Conservation (phyloP, 345 rosid genomes). For the Psidium friedrichsthalianum region DNA sequence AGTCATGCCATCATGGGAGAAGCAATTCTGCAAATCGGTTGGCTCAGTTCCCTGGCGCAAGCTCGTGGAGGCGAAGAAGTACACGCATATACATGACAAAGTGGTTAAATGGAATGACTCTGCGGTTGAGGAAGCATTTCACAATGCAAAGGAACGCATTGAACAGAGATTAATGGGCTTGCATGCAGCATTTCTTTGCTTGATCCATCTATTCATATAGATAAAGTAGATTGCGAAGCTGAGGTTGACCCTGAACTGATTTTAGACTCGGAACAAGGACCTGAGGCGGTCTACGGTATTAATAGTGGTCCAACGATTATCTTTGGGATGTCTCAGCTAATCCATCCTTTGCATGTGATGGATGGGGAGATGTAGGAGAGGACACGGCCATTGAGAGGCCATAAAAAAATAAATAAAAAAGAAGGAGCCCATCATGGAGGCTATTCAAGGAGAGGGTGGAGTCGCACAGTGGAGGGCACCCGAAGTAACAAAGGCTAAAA, state of each 20-base stretch:
- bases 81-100: neutral
- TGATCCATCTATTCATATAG: slow-evolving; percentile 29
- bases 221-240: slow-evolving; percentile 32
- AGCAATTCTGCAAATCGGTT: slow-evolving; percentile 4
- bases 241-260: slow-evolving; percentile 18
- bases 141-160: slow-evolving; percentile 33
- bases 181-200: slow-evolving; percentile 22
- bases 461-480: too few species aligned
- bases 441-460: too few species aligned
- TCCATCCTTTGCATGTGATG: neutral
- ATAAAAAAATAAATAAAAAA: too few species aligned
- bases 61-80: slow-evolving; percentile 4
- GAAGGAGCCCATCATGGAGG: too few species aligned
- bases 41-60: slow-evolving; percentile 3
- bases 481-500: too few species aligned
- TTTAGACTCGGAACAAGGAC: slow-evolving; percentile 21
- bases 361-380: neutral
- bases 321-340: slow-evolving; percentile 1
- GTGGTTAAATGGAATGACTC: slow-evolving; percentile 38
- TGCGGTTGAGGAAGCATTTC: slow-evolving; percentile 38
- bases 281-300: neutral
- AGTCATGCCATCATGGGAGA: slow-evolving; percentile 8
- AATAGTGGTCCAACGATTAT: slow-evolving; percentile 9
- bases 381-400: too few species aligned
- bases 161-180: slow-evolving; percentile 27